A percentile compares a stretch with the other conserved stretches of the same genome.
Conservation (phyloP, 2,329 filamentous ascomycete species). For the Trichophaea hybrida region DNA sequence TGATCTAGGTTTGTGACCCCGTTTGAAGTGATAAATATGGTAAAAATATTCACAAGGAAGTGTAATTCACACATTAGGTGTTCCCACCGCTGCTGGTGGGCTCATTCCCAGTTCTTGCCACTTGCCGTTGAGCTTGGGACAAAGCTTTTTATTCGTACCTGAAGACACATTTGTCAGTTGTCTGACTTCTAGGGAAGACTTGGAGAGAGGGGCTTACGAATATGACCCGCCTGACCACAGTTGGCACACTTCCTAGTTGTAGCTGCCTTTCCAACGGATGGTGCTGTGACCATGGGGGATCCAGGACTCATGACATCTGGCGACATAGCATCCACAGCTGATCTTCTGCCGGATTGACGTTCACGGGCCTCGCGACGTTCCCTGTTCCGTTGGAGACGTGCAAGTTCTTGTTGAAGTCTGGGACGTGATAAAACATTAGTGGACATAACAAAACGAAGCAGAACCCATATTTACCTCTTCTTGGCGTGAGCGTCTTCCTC, state of each 20-base stretch:
- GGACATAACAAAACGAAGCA: slow-evolving; percentile 20
- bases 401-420: slow-evolving; percentile 44
- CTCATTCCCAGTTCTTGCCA: slow-evolving; percentile 22
- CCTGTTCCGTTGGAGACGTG: slow-evolving; percentile 77
- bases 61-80: slow-evolving; percentile 6
- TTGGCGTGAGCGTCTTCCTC: slow-evolving; percentile 25
- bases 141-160: slow-evolving; percentile 28
- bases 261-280: slow-evolving; percentile 13
- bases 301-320: slow-evolving; percentile 21
- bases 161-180: not conserved
- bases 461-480: slow-evolving; percentile 21
- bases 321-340: slow-evolving; percentile 21
- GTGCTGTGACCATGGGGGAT: slow-evolving; percentile 19
- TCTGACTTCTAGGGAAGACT: not conserved
- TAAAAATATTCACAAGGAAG: no score
- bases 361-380: slow-evolving; percentile 81
- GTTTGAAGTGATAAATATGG: no score
- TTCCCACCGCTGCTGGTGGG: slow-evolving; percentile 17
- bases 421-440: not conserved
- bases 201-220: slow-evolving; percentile 33
- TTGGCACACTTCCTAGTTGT: slow-evolving; percentile 92
- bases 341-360: slow-evolving; percentile 26
- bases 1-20: no score
- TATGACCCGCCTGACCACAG: slow-evolving; percentile 90
- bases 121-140: slow-evolving; percentile 24